Base-by-base conservation (phyloP, 441 rosid genomes). In the Geranium incanum region DNA sequence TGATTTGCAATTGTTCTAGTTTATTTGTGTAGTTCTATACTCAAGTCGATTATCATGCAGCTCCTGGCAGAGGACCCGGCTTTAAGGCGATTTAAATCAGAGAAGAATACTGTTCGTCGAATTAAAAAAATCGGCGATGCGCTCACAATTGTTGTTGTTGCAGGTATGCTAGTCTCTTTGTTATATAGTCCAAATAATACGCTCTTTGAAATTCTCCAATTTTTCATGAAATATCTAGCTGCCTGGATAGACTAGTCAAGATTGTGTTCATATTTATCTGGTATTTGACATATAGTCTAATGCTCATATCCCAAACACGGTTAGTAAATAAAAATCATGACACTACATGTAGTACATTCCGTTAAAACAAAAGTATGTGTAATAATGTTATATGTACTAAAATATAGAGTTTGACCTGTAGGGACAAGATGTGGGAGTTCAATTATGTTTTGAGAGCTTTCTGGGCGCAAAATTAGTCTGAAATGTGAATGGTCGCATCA, bases 1-100 rank as follows among this genome's bases (percentile, higher is more conserved):
- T 57, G 63, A 19, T 28, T 6, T 59, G 65, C 65, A 18, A 19
- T 19, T 59, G 4, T 7, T 59, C 65, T 6, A 59, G 33, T 59
- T 6, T 59, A 59, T 50, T 50, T 50, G 11, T 59, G 2, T 12
- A 59, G 21, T 59, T 28, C 65, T 16, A 57, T 59, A 1, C 33
- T 59, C 33, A 28, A 59, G 13, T 59, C 21, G 65, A 59, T 21
- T 59, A 19, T 59, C 65, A 6, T 59, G 65, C 65, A 59, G 65
- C 65, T 59, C 23, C 6, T 59, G 65, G 65, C 65, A 5, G 33
- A 59, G 33, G 65, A 59, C 65, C 65, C 65, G 6, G 65, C 65
- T 18, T 19, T 59, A 59, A 59, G 3, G 33, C 65, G 65, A 18
- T 59, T 59, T 59, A 59, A 59, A 59, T 59, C 65, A 59, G 65